Base-by-base conservation (phyloP, 257 asterid species). In the Lithospermum erythrorhizon region DNA sequence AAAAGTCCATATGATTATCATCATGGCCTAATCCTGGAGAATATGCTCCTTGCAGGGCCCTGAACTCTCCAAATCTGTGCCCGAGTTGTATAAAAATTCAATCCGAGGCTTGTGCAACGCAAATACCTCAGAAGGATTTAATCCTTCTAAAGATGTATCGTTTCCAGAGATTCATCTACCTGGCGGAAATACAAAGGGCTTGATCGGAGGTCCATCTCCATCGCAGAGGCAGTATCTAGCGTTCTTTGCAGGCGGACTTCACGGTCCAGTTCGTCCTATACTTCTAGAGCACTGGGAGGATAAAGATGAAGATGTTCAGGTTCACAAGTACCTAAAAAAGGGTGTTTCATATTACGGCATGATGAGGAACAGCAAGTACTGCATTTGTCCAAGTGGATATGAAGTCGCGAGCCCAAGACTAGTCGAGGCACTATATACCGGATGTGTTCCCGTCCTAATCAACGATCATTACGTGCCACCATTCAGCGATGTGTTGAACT, bases 331-430 rank as follows among this genome's bases (percentile, higher is more conserved):
- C 79, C 82, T 89, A 16, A 89, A 90, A 5, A 59, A 74, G n/a
- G 78, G 78, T 2, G 62, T 82, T 1, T 79, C 90, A n/a, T 89
- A 89, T 59, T 81, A 78, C 55, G 94, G 75, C 1, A 82, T 86
- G 95, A 75, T 89, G 84, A 68, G 82, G 62, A 71, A 72, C 56
- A 82, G 94, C 76, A 74, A 76, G 27, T 89, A 79, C 65, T 89
- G 95, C 79, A 69, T 89, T 9, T 89, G 97, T 73, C 94, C 97
- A 0, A 89, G 97, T 67, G 95, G 95, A 2, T 89, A 82, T 58
- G 97, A 89, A 76, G 97, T 89, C 9, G 97, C 95, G 0, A 89
- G 94, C 69, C 97, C 97, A 10, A 76, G 95, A 54, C 79, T 86
- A 80, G 95, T 89, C 16, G 95, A 89, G 76, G 97, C 91, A 6